Evolutionary conservation across 805 yeast species (phyloP), one percentile per base, ranked within the genome.

Genomic region (Saccharomyces paradoxus): DNA sequence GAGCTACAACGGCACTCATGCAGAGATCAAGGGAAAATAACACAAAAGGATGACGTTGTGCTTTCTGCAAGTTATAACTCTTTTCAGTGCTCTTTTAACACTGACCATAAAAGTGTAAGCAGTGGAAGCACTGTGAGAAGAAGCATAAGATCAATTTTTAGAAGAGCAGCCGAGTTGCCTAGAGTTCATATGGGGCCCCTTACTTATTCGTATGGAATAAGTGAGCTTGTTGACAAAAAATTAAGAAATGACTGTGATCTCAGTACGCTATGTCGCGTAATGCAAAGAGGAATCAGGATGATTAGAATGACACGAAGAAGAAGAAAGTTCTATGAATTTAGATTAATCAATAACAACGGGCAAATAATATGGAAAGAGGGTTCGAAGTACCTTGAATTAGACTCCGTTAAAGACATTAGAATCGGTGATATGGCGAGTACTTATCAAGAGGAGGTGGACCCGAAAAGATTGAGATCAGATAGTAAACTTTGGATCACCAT

Each of bases 401-500:
- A 68, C 49, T 55, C 67, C 13, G 67, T 70, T 17, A 70, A 65
- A 53, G 74, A 69, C 54, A 62, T 70, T 2, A 56, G 74, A 49
- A 75, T 79, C 2, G 88, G 84, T 2, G 79, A 77, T 22, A 88
- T 86, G 62, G 97, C 97, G 1, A 78, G 80, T 37, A 88, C 89
- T 60, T 92, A 90, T 65, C 73, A 96, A 56, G 96, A 91, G 64
- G 44, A 37, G 13, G 44, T 37, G 8, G 44, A 37, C 17, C 44
- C 44, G 22, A 37, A 37, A 37, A 37, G 96, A 90, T 68, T 81
- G 88, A 60, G 83, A 86, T 41, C 79, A 89, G 1, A 80, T 90
- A 1, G 73, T 48, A 73, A 76, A 12, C 70, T 80, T 8, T 92
- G 99, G 99, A 77, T 89, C 0, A 84, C 96, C 0, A 79, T 92